Conservation (phyloP, 31 red algal species). For the Endocladia muricata region DNA sequence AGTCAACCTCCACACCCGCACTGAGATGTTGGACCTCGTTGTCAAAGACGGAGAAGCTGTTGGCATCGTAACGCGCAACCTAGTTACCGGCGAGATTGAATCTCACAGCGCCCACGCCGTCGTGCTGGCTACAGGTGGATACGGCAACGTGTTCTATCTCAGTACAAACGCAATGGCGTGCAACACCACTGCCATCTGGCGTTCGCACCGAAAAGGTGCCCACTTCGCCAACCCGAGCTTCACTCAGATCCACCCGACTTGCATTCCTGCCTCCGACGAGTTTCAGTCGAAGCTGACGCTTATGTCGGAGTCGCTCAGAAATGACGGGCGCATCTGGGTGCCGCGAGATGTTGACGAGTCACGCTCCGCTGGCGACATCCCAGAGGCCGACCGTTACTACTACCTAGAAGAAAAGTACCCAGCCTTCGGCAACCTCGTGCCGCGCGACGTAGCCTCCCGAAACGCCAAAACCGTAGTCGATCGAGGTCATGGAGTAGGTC, state of each 20-base stretch:
- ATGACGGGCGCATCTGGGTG: constrained; percentile 24
- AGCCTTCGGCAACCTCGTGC: constrained; percentile 16
- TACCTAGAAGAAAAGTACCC: constrained; percentile 18
- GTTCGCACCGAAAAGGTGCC: constrained; percentile 7
- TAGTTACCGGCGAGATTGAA: neutral
- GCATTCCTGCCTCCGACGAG: constrained; percentile 5
- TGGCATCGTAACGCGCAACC: constrained; percentile 5
- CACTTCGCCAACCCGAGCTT: constrained; percentile 8
- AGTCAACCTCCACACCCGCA: neutral
- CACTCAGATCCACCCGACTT: constrained; percentile 35
- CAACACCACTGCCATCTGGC: neutral
- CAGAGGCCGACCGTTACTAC: constrained; percentile 10
- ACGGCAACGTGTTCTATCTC: constrained; percentile 7
- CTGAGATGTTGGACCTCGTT: constrained; percentile 12
- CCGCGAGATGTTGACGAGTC: neutral
- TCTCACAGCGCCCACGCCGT: neutral
- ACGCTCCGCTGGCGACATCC: neutral
- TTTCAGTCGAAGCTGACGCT: constrained; percentile 8
- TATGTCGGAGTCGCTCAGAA: constrained; percentile 18
- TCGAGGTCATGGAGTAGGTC: constrained; percentile 4
- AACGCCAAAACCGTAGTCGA: neutral
- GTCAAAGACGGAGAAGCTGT: constrained; percentile 11
- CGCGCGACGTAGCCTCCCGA: constrained; percentile 24
- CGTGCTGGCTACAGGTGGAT: constrained; percentile 6
- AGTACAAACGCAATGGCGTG: constrained; percentile 17